Percentiles rank a stretch among this genome's conserved stretches.
Evolutionary conservation across 805 yeast genomes (phyloP).

Genomic region (Hanseniaspora jakobsenii): DNA sequence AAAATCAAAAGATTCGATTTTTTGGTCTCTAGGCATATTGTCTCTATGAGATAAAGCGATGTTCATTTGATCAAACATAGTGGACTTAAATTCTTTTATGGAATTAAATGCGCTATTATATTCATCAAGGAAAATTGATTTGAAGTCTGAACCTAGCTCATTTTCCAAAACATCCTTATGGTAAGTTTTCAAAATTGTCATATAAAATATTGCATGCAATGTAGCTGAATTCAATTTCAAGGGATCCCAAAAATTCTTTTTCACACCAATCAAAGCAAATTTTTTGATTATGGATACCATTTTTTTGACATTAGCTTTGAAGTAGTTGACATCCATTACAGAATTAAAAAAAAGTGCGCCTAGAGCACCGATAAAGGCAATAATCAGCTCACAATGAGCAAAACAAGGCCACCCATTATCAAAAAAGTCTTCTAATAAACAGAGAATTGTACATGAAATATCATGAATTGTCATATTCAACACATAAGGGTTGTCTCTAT

Average conservation of each 20-base stretch:
- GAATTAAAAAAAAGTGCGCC: conserved; percentile 8
- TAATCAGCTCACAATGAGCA: conserved; percentile 3
- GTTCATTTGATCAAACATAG: neutral
- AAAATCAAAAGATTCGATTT: neutral
- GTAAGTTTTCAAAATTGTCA: conserved; percentile 2
- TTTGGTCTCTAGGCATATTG: neutral
- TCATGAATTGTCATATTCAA: too few species aligned
- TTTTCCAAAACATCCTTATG: conserved; percentile 8
- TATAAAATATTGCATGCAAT: conserved; percentile 1
- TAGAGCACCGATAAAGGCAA: conserved; percentile 1
- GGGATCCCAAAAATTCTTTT: conserved; percentile 13
- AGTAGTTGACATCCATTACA: conserved; percentile 3
- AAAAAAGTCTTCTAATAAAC: conserved; percentile 2
- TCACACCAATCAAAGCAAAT: neutral
- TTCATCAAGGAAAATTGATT: conserved; percentile 1
- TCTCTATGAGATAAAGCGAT: neutral
- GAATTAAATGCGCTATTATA: conserved; percentile 1
- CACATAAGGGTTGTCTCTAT: too few species aligned
- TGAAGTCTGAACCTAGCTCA: neutral
- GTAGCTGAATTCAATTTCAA: conserved; percentile 14
- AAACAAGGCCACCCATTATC: conserved; percentile 4
- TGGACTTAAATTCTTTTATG: conserved; percentile 4
- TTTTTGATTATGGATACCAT: conserved; percentile 9
- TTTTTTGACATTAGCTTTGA: conserved; percentile 2
- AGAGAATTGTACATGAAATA: too few species aligned